Conservation (phyloP, 768 basidiomycete species). For the Lactarius vividus region DNA sequence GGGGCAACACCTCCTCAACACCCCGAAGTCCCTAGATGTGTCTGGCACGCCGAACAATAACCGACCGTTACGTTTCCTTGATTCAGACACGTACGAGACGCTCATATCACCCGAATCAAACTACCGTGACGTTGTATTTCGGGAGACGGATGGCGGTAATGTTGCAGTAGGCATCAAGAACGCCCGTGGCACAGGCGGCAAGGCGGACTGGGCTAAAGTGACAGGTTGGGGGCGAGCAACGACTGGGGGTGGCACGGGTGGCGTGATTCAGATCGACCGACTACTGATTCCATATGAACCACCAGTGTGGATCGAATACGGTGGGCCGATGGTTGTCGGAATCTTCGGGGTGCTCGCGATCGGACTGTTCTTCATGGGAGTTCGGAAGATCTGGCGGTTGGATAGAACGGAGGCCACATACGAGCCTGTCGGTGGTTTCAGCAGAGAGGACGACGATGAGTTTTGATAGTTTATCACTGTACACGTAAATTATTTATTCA, state of each 20-base stretch:
- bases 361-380: conserved; percentile 69
- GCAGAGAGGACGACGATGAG: conserved; percentile 49
- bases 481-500: neutral
- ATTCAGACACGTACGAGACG: conserved; percentile 72
- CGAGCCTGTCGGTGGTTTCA: conserved; percentile 85
- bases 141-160: conserved; percentile 47
- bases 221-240: conserved; percentile 76
- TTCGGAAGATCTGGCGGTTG: conserved; percentile 64
- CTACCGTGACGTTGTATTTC: conserved; percentile 86
- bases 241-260: conserved; percentile 69
- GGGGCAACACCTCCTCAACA: conserved; percentile 65
- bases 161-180: conserved; percentile 70
- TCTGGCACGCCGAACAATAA: conserved; percentile 54
- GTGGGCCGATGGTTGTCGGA: conserved; percentile 62
- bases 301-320: conserved; percentile 78
- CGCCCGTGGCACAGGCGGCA: conserved; percentile 61
- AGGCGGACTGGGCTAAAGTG: conserved; percentile 62
- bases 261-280: conserved; percentile 84
- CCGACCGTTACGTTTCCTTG: conserved; percentile 67
- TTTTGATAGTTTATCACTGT: conserved; percentile 24
- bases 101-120: conserved; percentile 61
- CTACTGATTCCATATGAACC: conserved; percentile 85
- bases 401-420: conserved; percentile 85
- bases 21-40: conserved; percentile 31
- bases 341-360: conserved; percentile 58